A percentile compares a stretch with the other conserved stretches of the same genome.
These are phyloP conservation scores for Wallacemonas sp. DNA, from an alignment of 208 protist genomes.

Conservation along the genomic window DNA sequence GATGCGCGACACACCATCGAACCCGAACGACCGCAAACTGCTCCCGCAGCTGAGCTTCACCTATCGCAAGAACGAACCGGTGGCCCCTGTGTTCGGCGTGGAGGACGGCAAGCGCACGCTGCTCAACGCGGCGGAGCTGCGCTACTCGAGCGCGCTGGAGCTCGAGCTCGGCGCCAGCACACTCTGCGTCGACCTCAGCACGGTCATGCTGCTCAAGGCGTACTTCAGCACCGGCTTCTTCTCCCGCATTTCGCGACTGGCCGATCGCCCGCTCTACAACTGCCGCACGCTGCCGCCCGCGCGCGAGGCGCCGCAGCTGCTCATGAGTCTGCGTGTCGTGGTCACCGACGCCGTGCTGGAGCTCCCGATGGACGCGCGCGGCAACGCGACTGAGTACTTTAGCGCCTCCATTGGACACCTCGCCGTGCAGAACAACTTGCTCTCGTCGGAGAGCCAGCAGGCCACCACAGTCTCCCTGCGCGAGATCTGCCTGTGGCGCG, in stretches of 20 bases:
- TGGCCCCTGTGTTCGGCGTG: slow-evolving; percentile 75
- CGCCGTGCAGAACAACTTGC: slow-evolving; percentile 67
- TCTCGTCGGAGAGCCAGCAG: slow-evolving; percentile 54
- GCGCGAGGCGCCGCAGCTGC: slow-evolving; percentile 51
- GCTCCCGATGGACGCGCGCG: slow-evolving; percentile 70
- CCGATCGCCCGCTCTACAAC: slow-evolving; percentile 78
- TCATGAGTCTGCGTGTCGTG: slow-evolving; percentile 74
- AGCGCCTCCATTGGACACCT: slow-evolving; percentile 53
- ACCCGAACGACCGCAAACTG: not conserved
- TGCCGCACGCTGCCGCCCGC: slow-evolving; percentile 42
- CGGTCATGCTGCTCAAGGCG: slow-evolving; percentile 66
- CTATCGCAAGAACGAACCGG: slow-evolving; percentile 67
- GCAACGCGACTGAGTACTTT: slow-evolving; percentile 39
- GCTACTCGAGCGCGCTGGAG: slow-evolving; percentile 75
- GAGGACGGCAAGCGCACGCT: slow-evolving; percentile 58
- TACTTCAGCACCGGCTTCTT: slow-evolving; percentile 81
- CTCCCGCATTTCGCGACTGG: slow-evolving; percentile 45
- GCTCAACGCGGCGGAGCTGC: slow-evolving; percentile 70
- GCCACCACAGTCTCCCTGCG: slow-evolving; percentile 67
- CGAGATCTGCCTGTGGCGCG: slow-evolving; percentile 58
- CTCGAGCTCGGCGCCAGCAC: slow-evolving; percentile 65
- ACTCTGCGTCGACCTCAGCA: slow-evolving; percentile 68
- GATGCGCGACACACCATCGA: not conserved
- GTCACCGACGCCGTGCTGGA: slow-evolving; percentile 59
- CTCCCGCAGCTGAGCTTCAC: slow-evolving; percentile 60